Base-by-base conservation (phyloP, 1,284 basidiomycete genomes). In the Apiotrichum porosum region DNA sequence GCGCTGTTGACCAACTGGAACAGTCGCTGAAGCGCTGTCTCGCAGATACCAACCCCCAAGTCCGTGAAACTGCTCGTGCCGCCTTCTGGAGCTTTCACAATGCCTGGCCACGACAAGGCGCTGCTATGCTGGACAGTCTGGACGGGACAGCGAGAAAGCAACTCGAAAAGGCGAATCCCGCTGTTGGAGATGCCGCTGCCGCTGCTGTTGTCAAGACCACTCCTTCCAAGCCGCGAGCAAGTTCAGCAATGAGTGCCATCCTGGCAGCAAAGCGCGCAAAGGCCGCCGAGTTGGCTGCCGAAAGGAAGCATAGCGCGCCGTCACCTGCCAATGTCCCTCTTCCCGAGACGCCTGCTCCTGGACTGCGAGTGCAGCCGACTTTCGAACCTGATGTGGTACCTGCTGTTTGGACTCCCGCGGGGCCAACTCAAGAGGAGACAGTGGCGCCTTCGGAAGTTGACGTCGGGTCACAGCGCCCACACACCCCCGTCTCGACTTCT, bases 61-160 rank as follows among this genome's bases (percentile, higher is more conserved):
- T 93, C 13, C 79, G 85, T 47, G 88, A 91, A 58, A 79, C 75
- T 37, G 83, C 83, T 3, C 81, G 95, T 21, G 69, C 76, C 3
- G 76, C 80, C 3, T 99, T 88, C 71, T 97, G 91, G 90, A 75
- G 76, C 21, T 91, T 89, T 60, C 78, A 90, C 43, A 69, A 70
- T 4, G 72, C 88, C 9, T 97, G 90, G 89, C 79, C 80, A 24
- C 81, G 83, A 19, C 78, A 80, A 47, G 90, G 81, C 15, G 69
- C 72, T 18, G 65, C 67, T 2, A 80, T 98, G 46, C 63, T 92
- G 46, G 80, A 82, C 31, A 66, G 76, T 3, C 75, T 97, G 46
- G 93, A 97, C 63, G 58, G 78, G 1, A 71, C 75, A 1, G 83
- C 83, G 3, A 79, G 81, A 56, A 95, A 89, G 74, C 86, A 91